Evolutionary conservation across 352 stramenopile genomes (phyloP).

Genomic region (Pythium oligandrum): DNA sequence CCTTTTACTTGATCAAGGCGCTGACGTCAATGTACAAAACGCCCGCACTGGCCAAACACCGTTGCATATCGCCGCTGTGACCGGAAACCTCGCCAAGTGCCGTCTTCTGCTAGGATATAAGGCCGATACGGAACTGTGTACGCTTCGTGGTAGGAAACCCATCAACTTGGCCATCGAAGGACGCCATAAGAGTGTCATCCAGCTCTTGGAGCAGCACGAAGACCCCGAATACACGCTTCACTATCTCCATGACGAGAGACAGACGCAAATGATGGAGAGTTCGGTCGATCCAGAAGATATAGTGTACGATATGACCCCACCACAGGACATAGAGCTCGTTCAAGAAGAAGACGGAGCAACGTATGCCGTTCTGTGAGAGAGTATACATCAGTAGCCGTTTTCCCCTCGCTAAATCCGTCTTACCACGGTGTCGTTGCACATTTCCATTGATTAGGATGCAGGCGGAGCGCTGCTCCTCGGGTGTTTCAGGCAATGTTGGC

Average conservation of each 20-base stretch:
- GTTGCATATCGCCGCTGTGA: slow-evolving; percentile 50
- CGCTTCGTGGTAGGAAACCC: neutral
- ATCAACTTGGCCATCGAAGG: neutral
- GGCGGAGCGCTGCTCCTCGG: neutral
- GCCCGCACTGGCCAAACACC: slow-evolving; percentile 46
- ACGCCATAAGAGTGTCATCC: slow-evolving; percentile 1
- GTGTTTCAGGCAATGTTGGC: neutral
- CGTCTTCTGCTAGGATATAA: slow-evolving; percentile 36
- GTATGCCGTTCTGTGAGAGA: too few species aligned
- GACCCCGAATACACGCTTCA: neutral
- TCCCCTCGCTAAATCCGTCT: too few species aligned
- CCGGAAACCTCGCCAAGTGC: slow-evolving; percentile 42
- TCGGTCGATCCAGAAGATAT: too few species aligned
- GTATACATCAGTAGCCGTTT: too few species aligned
- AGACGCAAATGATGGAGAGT: neutral
- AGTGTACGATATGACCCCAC: too few species aligned
- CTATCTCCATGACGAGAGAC: neutral
- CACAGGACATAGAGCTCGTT: too few species aligned
- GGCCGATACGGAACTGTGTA: slow-evolving; percentile 4
- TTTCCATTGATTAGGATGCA: too few species aligned
- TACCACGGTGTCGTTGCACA: too few species aligned
- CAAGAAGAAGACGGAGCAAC: too few species aligned
- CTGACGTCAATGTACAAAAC: slow-evolving; percentile 30
- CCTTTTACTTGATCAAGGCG: slow-evolving; percentile 39
- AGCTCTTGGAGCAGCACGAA: slow-evolving; percentile 1